A percentile compares a stretch with the other conserved stretches of the same genome.
Conservation (phyloP, 345 rosid species). For the Limnanthes douglasii region DNA sequence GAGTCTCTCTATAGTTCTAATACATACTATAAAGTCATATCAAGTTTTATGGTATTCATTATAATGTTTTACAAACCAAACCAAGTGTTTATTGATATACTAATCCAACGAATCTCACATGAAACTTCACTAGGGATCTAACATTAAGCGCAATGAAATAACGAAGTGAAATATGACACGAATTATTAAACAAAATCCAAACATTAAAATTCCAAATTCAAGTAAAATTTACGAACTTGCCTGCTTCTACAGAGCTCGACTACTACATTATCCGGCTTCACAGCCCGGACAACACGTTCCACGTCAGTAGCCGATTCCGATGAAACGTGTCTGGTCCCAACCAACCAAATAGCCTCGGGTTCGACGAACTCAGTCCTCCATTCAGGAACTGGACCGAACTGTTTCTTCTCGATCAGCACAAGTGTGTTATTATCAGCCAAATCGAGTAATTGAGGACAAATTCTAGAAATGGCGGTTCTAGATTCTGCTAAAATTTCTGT, state of each 20-base stretch:
- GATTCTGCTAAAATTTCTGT: constrained; percentile 32
- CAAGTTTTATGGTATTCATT: no score
- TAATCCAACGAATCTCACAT: no score
- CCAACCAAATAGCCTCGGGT: constrained; percentile 65
- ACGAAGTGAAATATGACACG: neutral
- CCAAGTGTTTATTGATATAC: no score
- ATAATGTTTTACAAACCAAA: no score
- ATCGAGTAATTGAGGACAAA: constrained; percentile 40
- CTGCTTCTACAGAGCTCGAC: constrained; percentile 95
- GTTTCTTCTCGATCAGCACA: constrained; percentile 39
- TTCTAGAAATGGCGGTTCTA: constrained; percentile 28
- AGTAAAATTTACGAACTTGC: no score
- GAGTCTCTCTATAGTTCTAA: no score
- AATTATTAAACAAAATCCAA: neutral
- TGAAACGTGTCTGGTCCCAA: constrained; percentile 64
- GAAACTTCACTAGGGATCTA: neutral
- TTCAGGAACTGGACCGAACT: constrained; percentile 56
- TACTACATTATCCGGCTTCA: constrained; percentile 70
- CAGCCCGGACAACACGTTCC: constrained; percentile 49
- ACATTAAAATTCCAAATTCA: neutral
- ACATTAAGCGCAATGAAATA: neutral
- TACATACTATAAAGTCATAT: no score
- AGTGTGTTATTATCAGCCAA: constrained; percentile 49
- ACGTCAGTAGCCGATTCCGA: constrained; percentile 41
- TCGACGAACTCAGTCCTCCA: constrained; percentile 75